Percentiles rank a stretch among this genome's conserved stretches.
Conservation (phyloP, 441 rosid genomes). For the Arabidopsis hybrid region DNA sequence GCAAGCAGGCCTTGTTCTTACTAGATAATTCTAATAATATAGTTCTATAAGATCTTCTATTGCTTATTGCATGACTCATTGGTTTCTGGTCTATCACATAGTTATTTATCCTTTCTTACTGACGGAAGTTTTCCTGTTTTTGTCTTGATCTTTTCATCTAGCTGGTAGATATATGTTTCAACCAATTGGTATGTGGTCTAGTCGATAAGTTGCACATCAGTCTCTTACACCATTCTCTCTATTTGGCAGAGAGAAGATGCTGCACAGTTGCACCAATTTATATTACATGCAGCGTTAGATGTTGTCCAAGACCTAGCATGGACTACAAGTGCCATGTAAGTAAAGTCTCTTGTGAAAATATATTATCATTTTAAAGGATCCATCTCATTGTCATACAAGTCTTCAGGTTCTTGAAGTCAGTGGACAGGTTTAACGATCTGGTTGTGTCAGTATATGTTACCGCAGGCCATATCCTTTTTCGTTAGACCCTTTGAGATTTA, state of each 20-base stretch:
- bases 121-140: neutral
- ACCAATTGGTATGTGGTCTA: too few species aligned
- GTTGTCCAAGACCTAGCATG: constrained; percentile 96
- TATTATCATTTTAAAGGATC: neutral
- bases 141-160: constrained; percentile 5
- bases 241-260: constrained; percentile 93
- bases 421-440: constrained; percentile 92
- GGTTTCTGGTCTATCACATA: constrained; percentile 6
- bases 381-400: constrained; percentile 5
- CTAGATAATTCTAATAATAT: neutral
- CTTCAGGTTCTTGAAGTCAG: constrained; percentile 91
- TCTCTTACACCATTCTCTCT: constrained; percentile 21
- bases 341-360: constrained; percentile 1
- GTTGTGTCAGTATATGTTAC: constrained; percentile 96
- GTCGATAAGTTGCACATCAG: neutral
- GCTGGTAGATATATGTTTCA: constrained; percentile 7
- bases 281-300: constrained; percentile 94
- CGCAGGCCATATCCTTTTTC: constrained; percentile 94
- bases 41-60: too few species aligned
- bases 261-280: constrained; percentile 90
- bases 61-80: neutral
- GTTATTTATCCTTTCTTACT: neutral
- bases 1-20: neutral
- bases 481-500: neutral
- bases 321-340: constrained; percentile 97